Conservation (phyloP, 1,139 yeast species). For the Lizanozyma gosingica region DNA sequence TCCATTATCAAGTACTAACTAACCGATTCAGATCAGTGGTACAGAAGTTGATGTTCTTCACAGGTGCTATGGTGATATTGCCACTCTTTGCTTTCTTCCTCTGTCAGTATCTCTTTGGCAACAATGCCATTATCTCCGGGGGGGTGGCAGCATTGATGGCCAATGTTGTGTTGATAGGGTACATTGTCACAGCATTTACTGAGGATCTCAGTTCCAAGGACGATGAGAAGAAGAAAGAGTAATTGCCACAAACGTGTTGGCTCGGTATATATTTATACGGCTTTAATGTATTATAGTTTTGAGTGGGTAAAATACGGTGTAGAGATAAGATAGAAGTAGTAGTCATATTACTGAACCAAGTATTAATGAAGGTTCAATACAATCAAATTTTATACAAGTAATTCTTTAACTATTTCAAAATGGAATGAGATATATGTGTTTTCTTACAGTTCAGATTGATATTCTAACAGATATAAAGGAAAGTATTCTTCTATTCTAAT, state of each 20-base stretch:
- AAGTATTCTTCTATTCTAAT: too few relatives aligned
- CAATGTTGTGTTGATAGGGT: slow-evolving; percentile 77
- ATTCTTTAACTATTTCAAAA: too few relatives aligned
- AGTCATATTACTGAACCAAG: too few relatives aligned
- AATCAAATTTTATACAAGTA: too few relatives aligned
- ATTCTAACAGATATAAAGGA: too few relatives aligned
- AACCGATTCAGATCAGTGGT: slow-evolving; percentile 41
- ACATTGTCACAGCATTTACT: slow-evolving; percentile 76
- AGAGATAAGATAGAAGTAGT: too few relatives aligned
- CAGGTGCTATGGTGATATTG: slow-evolving; percentile 77
- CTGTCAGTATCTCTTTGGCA: slow-evolving; percentile 42
- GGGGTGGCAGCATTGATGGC: slow-evolving; percentile 87
- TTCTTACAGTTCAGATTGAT: too few relatives aligned
- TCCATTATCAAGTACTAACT: slow-evolving; percentile 11
- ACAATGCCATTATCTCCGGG: slow-evolving; percentile 70
- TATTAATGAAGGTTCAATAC: too few relatives aligned
- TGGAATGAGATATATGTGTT: too few relatives aligned
- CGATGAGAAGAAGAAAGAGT: slow-evolving; percentile 20
- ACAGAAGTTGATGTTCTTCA: slow-evolving; percentile 72
- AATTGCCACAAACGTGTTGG: too few relatives aligned
- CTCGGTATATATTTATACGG: too few relatives aligned
- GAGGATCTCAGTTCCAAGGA: slow-evolving; percentile 51
- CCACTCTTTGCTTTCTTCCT: slow-evolving; percentile 72
- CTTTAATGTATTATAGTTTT: too few relatives aligned
- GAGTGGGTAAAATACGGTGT: slow-evolving; percentile 1